Evolutionary conservation across 2,329 filamentous ascomycete species (phyloP).

Genomic region (Verticillium alfalfae): DNA sequence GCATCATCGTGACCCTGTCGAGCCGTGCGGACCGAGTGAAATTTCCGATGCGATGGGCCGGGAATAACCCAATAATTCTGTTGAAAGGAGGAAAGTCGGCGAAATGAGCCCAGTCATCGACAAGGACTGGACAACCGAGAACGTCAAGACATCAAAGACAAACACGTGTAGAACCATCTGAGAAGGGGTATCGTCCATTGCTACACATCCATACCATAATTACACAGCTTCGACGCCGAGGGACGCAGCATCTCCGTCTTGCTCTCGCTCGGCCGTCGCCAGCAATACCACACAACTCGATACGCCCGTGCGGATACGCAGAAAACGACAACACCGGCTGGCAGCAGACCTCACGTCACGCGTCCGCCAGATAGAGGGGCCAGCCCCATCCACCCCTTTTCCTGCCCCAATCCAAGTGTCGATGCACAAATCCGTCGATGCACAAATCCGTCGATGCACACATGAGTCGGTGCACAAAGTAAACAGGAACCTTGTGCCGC

Average conservation of each 20-base stretch:
- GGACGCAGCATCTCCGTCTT: neutral
- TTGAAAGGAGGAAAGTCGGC: neutral
- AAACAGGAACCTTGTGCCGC: neutral
- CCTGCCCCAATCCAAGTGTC: neutral
- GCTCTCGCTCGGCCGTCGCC: neutral
- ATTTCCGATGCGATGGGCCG: neutral
- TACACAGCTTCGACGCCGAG: slow-evolving; percentile 1
- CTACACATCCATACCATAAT: slow-evolving; percentile 8
- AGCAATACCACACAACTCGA: neutral
- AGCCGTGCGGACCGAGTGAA: too few relatives aligned
- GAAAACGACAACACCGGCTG: neutral
- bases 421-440: too few relatives aligned
- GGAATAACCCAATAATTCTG: neutral
- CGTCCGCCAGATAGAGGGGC: neutral
- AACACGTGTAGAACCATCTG: neutral
- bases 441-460: too few relatives aligned
- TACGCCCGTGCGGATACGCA: neutral
- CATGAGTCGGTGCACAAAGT: neutral
- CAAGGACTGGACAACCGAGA: neutral
- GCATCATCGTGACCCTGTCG: too few relatives aligned
- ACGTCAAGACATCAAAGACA: neutral
- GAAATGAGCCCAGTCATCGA: neutral
- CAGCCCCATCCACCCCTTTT: neutral
- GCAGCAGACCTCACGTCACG: neutral
- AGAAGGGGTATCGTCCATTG: slow-evolving; percentile 15